Evolutionary conservation across 495 filamentous ascomycete species (phyloP), one percentile per base, ranked within the genome.

Genomic region (Hyaloscypha finlandica): DNA sequence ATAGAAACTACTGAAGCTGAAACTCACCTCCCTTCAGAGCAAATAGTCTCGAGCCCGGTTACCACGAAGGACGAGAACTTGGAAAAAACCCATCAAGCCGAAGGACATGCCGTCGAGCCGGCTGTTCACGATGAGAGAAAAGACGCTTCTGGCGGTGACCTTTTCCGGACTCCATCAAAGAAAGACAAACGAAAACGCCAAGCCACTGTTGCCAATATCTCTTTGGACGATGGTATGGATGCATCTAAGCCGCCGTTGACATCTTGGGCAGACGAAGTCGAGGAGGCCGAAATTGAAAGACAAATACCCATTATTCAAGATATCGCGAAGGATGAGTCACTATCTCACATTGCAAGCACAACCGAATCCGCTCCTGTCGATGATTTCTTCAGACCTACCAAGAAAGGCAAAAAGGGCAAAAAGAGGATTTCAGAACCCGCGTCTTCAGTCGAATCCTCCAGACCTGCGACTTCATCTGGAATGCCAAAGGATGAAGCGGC

Each of bases 161-260:
- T 74, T 53, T 71, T 68, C 51, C 69, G 59, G 31, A 71, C 70
- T 51, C 22, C 48, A 64, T 71, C 61, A 31, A 70, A 69, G 64
- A 67, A 71, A 58, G 68, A 71, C 35, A 77, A 73, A 69, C 72
- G 74, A 64, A 73, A 77, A 61, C 68, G 71, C 62, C 69, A 73
- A 70, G 29, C 71, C 14, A 73, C 71, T 6, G 53, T 25, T 25
- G 29, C 63, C 19, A 65, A 66, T 61, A 30, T 33, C 4, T 57
- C 19, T 22, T 45, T 37, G 4, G 58, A 19, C 48, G 62, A 64
- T 22, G 52, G 25, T 14, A 11, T 32, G 39, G 35, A 11, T 19
- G 3, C 60, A 25, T 31, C 71, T 1, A 60, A 54, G 19, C 20
- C 48, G 5, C 65, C 68, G 20, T 25, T 68, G 22, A 74, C 66